Base-by-base conservation (phyloP, 306 rosid genomes). In the Vicia faba region DNA sequence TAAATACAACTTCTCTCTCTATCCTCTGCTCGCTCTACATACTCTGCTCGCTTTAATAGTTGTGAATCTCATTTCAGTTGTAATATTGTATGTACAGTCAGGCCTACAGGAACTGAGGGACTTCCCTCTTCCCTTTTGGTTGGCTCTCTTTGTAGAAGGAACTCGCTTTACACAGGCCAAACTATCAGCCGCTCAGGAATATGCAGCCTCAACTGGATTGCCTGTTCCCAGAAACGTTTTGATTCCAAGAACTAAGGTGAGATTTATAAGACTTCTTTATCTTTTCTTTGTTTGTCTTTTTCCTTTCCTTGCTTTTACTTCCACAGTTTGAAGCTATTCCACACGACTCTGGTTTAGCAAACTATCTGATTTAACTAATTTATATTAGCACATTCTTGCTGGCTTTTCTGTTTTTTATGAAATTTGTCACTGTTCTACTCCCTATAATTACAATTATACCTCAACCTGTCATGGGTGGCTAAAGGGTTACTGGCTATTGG, bases 241-340 rank as follows among this genome's bases (percentile, higher is more conserved):
- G 87, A 92, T 89, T 81, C 98, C 98, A 75, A 92, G 96, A 74
- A 92, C 98, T 11, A 92, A 92, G 95, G 98, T 92, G 55, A 75
- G 73, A 73, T 64, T 31, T 26, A 51, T 29, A 8, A 36, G 20
- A 38, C 38, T 16, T 72, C 19, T 23, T 8, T 14, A 31, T 68
- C 11, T 63, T 38, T 57, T 45, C 9, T 56, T 5, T 41, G 8
- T 10, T 59, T 25, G 14, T 33, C 53, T 11, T 66, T n/a, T 61
- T 54, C 51, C 54, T 43, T 49, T 18, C 36, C n/a, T 31, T 49
- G 43, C 28, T 65, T 43, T 57, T 48, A n/a, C 45, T 56, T 79
- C 31, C 71, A 51, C 41, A 40, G 57, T 35, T 61, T 28, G 72
- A 68, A 53, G 23, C 26, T 51, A 11, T 43, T 68, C 2, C 63